Percentiles rank a stretch among this genome's conserved stretches.
Evolutionary conservation across 495 filamentous ascomycete species (phyloP).

Genomic region (Neurospora sp.): DNA sequence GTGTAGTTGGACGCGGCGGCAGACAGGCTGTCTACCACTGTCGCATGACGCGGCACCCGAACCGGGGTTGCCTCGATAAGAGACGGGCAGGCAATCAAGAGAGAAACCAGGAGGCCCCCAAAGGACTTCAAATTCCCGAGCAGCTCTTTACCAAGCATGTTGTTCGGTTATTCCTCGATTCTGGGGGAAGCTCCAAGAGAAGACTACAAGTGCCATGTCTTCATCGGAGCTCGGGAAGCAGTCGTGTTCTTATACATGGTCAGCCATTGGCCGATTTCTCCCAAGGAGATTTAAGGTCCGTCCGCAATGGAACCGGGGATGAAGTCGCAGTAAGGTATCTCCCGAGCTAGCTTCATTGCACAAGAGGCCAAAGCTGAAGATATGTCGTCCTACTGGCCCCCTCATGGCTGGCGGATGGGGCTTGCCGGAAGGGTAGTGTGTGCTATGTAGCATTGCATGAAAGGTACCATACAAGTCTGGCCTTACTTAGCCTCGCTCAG

Average conservation of each 20-base stretch:
- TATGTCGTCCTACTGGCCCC: neutral
- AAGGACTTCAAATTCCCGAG: neutral
- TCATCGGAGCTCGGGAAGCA: neutral
- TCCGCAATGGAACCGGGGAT: neutral
- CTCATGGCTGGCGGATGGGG: neutral
- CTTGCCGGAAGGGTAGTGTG: neutral
- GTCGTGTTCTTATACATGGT: neutral
- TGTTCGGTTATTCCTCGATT: neutral
- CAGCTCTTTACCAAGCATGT: neutral
- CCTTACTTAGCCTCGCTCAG: neutral
- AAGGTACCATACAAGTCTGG: neutral
- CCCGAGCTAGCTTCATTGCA: neutral
- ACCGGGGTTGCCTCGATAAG: neutral
- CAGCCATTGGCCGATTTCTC: neutral
- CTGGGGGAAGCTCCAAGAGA: neutral
- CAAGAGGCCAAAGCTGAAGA: neutral
- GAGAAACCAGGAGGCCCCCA: neutral
- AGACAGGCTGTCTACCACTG: slow-evolving; percentile 9
- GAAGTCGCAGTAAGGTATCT: neutral
- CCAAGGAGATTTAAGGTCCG: neutral
- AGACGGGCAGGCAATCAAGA: neutral
- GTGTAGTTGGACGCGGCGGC: slow-evolving; percentile 25
- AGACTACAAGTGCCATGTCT: neutral
- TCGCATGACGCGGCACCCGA: slow-evolving; percentile 16
- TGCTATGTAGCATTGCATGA: neutral